Evolutionary conservation across 352 stramenopile genomes (phyloP), one percentile per base, ranked within the genome.

Genomic region (Elongisporangium anandrum): DNA sequence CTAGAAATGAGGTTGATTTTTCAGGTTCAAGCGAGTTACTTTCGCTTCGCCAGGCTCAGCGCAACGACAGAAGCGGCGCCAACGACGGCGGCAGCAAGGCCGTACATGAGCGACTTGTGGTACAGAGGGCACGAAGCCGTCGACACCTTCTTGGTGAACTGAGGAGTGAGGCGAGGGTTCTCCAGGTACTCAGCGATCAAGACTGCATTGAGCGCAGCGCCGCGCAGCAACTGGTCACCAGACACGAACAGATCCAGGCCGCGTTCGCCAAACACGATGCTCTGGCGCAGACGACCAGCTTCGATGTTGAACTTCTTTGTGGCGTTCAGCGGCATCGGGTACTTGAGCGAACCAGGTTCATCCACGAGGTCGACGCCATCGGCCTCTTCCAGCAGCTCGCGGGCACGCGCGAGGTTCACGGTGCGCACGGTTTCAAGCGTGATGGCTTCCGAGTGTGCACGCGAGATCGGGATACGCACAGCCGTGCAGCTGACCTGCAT

Each of bases 261-360:
- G 67, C 98, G 76, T 54, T 98, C 88, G 23, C 94, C 95, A 77
- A 99, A 99, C 34, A 98, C 90, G 48, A 98, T 68, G 61, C 87
- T 98, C 63, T 97, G 81, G 52, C 97, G 91, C 52, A 99, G 54
- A 23, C 97, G 85, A 23, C 97, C 96, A 16, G 98, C 97, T 83
- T 99, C 95, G n/a, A 99, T 90, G 85, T 99, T 98, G 70, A 97
- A 98, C 71, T 98, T 94, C 69, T 97, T 97, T 22, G 95, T 98
- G 4, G 97, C 96, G 54, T 95, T 98, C 49, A 98, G 85, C 16
- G 97, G 97, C 97, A 99, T 99, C 22, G 97, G 97, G 79, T 99
- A 99, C 70, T 87, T 55, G 56, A 91, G 79, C 51, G 81, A 66
- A 20, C 68, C 70, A 0, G 81, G 79, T 57, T 96, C 76, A 60